Evolutionary conservation across 2,329 filamentous ascomycete species (phyloP), one percentile per base, ranked within the genome.

Genomic region (Coccinonectria pachysandricola): DNA sequence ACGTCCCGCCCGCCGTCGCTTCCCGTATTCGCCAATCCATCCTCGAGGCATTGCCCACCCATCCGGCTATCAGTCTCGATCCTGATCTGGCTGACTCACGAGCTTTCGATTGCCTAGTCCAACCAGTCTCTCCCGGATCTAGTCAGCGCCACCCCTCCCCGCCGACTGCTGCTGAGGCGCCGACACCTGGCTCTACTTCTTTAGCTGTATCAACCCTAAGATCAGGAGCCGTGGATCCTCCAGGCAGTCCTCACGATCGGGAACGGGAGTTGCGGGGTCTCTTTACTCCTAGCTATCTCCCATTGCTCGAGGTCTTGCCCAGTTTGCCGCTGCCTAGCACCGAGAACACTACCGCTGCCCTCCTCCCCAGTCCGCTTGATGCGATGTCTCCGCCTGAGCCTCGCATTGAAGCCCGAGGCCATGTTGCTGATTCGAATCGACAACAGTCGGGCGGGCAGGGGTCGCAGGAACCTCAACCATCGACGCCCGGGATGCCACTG

Each of bases 201-300:
- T n/a, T n/a, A n/a, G n/a, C n/a, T n/a, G n/a, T n/a, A n/a, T n/a
- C n/a, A n/a, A n/a, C n/a, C n/a, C n/a, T n/a, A n/a, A n/a, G 36
- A 40, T 41, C 42, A 30, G 43, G 40, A 40, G 35, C 38, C 39
- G 39, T 39, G 40, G 46, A 47, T 36, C 39, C 46, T 37, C 54
- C 55, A 25, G 45, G 56, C 38, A 62, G 58, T 42, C 60, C 62
- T 26, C 66, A 66, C 52, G 65, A 68, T 32, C 64, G 68, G 33
- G 71, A 77, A 39, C 55, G 57, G 44, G 71, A 76, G 39, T 67
- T 79, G 37, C 64, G 65, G 36, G 73, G 73, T 34, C 53, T 79
- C 32, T 78, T 79, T 45, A 76, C 67, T 18, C 74, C 73, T 15
- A 66, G 56, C 35, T 79, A 70, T 43, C 61, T 79, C 29, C 72